A percentile compares a stretch with the other conserved stretches of the same genome.
These are phyloP conservation scores for Filobasidium wieringae DNA, from an alignment of 768 basidiomycete genomes.

Conservation along the genomic window DNA sequence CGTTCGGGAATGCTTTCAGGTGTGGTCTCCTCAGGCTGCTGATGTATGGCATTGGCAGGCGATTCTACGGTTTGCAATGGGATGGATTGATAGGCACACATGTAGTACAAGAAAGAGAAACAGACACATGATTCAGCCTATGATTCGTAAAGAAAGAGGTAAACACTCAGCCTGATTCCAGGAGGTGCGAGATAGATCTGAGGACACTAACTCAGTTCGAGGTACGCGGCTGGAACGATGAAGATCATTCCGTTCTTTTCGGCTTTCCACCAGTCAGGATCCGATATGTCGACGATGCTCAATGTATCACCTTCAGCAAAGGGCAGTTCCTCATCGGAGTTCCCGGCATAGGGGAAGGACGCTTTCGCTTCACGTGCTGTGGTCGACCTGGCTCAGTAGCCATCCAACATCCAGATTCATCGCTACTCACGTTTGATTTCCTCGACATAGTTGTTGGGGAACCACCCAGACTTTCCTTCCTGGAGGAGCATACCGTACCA, in stretches of 20 bases:
- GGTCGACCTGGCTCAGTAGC: background rate
- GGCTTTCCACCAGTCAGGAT: conserved; percentile 92
- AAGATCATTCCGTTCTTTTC: conserved; percentile 75
- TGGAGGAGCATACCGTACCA: conserved; percentile 69
- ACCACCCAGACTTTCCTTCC: conserved; percentile 64
- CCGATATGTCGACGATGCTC: conserved; percentile 66
- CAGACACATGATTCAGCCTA: conserved; percentile 66
- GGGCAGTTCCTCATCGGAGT: conserved; percentile 67
- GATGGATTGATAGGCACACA: no score
- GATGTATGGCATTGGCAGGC: no score
- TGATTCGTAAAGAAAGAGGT: conserved; percentile 51
- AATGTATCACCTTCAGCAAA: conserved; percentile 71
- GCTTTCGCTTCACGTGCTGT: conserved; percentile 59
- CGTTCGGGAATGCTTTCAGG: no score
- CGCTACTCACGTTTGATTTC: conserved; percentile 53
- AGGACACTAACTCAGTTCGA: conserved; percentile 89
- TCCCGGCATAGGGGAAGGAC: conserved; percentile 61
- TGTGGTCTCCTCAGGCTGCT: no score
- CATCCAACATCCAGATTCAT: background rate
- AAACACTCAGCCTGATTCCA: conserved; percentile 23
- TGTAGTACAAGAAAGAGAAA: conserved; percentile 28
- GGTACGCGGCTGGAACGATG: conserved; percentile 82
- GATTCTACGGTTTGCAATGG: no score
- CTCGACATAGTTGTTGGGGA: conserved; percentile 81
- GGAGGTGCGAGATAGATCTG: conserved; percentile 18